These are phyloP conservation scores for Brachypodium distachyon DNA, from an alignment of 202 grass and related monocot genomes.

Conservation along the genomic window DNA sequence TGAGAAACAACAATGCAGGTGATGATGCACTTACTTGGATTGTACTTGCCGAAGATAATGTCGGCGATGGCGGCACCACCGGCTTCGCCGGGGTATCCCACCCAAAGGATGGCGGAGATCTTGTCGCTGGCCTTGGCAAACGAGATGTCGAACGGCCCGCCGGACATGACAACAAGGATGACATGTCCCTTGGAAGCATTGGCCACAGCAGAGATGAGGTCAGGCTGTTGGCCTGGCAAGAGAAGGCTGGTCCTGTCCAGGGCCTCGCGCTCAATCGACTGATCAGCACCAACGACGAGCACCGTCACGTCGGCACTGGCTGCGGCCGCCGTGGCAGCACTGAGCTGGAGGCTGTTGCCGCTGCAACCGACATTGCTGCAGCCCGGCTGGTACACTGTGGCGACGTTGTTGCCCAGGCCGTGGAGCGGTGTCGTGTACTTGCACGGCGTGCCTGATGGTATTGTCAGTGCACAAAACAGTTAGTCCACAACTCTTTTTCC, in stretches of 20 bases:
- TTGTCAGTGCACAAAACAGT: not conserved
- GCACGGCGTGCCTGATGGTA: constrained; percentile 56
- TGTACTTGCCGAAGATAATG: constrained; percentile 66
- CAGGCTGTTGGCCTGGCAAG: constrained; percentile 58
- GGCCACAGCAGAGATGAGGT: constrained; percentile 58
- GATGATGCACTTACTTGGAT: constrained; percentile 46
- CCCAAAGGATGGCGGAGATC: constrained; percentile 78
- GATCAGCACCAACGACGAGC: constrained; percentile 66
- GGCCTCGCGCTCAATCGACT: constrained; percentile 67
- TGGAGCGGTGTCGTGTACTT: constrained; percentile 76
- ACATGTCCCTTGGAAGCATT: constrained; percentile 55
- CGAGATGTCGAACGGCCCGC: constrained; percentile 67
- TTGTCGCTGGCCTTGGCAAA: constrained; percentile 48
- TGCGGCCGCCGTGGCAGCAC: constrained; percentile 49
- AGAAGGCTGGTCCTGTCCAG: constrained; percentile 65
- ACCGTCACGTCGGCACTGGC: constrained; percentile 76
- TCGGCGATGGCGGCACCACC: constrained; percentile 77
- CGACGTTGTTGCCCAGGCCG: constrained; percentile 47
- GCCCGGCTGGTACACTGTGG: constrained; percentile 66
- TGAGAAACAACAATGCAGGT: not conserved
- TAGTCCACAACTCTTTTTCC: not conserved
- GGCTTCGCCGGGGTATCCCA: constrained; percentile 81
- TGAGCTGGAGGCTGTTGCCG: constrained; percentile 62
- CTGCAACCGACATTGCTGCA: constrained; percentile 66
- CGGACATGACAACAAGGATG: constrained; percentile 96